These are phyloP conservation scores for Metschnikowia santaceciliae DNA, from an alignment of 805 yeast genomes.

Conservation along the genomic window DNA sequence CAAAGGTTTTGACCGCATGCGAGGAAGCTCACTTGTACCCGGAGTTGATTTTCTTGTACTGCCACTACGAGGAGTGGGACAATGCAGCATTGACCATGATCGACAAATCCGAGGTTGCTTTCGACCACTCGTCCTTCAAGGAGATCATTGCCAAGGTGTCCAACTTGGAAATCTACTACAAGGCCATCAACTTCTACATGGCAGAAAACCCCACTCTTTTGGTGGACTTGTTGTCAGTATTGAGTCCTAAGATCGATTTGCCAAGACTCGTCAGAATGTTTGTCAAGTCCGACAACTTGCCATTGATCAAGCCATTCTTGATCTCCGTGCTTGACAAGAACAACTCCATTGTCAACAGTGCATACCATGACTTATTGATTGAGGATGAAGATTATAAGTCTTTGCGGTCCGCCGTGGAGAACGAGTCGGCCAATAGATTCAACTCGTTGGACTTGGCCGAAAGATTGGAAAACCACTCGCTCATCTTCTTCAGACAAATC, in stretches of 20 bases:
- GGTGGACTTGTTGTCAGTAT: conserved; percentile 77
- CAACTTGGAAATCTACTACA: conserved; percentile 93
- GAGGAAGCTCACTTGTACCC: conserved; percentile 95
- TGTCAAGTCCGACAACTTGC: conserved; percentile 92
- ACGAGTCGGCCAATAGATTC: conserved; percentile 74
- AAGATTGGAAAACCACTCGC: conserved; percentile 85
- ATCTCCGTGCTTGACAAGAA: conserved; percentile 88
- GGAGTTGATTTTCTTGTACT: conserved; percentile 90
- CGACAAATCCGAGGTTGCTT: conserved; percentile 88
- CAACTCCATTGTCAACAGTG: conserved; percentile 85
- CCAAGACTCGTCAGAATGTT: conserved; percentile 93
- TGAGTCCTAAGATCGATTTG: conserved; percentile 87
- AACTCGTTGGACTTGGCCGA: conserved; percentile 90
- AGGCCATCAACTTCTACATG: conserved; percentile 93
- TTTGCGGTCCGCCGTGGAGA: conserved; percentile 78
- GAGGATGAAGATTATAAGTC: conserved; percentile 97
- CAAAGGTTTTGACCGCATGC: conserved; percentile 91
- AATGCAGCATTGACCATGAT: conserved; percentile 96
- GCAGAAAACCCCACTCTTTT: conserved; percentile 87
- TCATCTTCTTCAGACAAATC: conserved; percentile 91
- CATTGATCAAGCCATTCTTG: conserved; percentile 92
- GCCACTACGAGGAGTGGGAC: conserved; percentile 99
- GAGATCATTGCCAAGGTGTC: conserved; percentile 93
- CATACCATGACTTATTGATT: conserved; percentile 90
- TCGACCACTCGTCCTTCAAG: conserved; percentile 91